phyloP scores from a whole-genome alignment of 2,329 filamentous ascomycete species.

The Keithomyces neogunnii region DNA sequence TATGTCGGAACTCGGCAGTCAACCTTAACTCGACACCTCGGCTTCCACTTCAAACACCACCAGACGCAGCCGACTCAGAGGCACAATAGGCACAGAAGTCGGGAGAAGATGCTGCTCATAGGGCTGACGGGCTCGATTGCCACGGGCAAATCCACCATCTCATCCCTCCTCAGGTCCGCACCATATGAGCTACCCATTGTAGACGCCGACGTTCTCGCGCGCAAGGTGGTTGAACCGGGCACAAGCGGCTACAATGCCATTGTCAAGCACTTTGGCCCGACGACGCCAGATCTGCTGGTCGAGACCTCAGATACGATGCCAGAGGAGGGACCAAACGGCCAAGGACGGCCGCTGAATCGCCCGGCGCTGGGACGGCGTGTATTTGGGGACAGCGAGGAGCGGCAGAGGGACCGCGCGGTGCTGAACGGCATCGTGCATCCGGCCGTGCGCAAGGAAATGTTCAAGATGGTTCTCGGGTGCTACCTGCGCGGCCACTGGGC shows the following conservation, averaged over 20 bases:
- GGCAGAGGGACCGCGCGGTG: conserved; percentile 61
- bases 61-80: too few species aligned
- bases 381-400: conserved; percentile 70
- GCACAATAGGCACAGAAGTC: too few species aligned
- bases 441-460: conserved; percentile 76
- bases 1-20: too few species aligned
- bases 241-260: conserved; percentile 78
- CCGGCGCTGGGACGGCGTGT: conserved; percentile 77
- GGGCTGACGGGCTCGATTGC: conserved; percentile 96
- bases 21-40: too few species aligned
- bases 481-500: conserved; percentile 78
- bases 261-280: conserved; percentile 69
- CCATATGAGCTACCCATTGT: conserved; percentile 86
- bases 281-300: conserved; percentile 78
- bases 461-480: conserved; percentile 59
- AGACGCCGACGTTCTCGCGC: conserved; percentile 87
- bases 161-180: conserved; percentile 65
- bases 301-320: conserved; percentile 43
- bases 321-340: conserved; percentile 46
- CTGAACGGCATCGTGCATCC: conserved; percentile 92
- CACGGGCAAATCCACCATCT: conserved; percentile 96
- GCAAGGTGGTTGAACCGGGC: conserved; percentile 89
- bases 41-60: too few species aligned
- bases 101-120: conserved; percentile 46
- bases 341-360: conserved; percentile 71